These are phyloP conservation scores for Russula emetica DNA, from an alignment of 768 basidiomycete species.

Conservation along the genomic window DNA sequence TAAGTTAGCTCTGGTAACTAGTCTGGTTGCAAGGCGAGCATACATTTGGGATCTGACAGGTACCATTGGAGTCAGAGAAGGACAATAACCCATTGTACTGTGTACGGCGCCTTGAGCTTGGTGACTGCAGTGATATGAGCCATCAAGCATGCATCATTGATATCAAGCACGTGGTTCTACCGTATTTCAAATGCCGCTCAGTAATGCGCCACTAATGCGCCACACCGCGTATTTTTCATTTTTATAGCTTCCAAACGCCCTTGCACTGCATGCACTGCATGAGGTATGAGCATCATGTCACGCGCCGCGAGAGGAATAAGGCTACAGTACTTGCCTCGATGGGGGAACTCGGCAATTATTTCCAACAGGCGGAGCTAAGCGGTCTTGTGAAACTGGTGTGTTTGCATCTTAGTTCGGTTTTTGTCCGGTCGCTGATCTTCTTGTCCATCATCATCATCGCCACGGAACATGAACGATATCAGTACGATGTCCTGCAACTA, in stretches of 20 bases:
- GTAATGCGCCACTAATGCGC: no score
- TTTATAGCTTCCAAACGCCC: background rate
- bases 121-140: no score
- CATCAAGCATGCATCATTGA: no score
- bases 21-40: no score
- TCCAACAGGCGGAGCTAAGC: constrained; percentile 16
- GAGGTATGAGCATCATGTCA: background rate
- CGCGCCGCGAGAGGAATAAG: constrained; percentile 2
- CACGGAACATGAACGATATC: background rate
- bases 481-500: background rate
- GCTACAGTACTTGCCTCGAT: background rate
- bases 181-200: no score
- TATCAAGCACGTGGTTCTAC: no score
- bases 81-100: no score
- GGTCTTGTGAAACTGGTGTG: constrained; percentile 17
- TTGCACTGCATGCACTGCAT: background rate
- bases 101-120: no score
- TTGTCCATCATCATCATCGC: background rate
- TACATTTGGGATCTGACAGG: no score
- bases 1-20: no score
- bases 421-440: background rate
- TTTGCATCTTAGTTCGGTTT: background rate
- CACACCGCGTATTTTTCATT: no score
- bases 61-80: no score
- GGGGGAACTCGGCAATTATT: constrained; percentile 19